Evolutionary conservation across 73 alveolate species (phyloP).

Genomic region (Symbiodinium natans): DNA sequence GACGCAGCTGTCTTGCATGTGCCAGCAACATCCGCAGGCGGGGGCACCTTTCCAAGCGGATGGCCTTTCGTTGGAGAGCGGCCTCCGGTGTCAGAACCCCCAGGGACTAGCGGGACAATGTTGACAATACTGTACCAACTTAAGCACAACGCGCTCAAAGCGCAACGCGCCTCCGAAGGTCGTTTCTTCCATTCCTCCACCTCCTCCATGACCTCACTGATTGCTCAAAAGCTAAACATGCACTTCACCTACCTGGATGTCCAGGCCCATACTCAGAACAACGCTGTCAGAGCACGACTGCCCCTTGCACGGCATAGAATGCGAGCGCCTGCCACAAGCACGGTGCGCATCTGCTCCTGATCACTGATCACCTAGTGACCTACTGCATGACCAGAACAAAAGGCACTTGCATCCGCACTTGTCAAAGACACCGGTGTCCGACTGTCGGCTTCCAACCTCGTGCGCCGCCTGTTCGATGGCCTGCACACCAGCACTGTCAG

Average conservation of each 20-base stretch:
- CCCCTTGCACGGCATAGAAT: not conserved
- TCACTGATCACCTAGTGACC: too few species aligned
- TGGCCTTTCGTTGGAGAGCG: too few species aligned
- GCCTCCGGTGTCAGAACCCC: not conserved
- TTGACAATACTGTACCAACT: not conserved
- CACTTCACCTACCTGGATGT: not conserved
- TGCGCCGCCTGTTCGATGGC: not conserved
- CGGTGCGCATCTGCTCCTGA: not conserved
- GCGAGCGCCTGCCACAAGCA: not conserved
- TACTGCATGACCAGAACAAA: too few species aligned
- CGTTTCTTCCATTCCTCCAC: not conserved
- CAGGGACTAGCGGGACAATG: not conserved
- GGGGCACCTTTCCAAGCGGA: too few species aligned
- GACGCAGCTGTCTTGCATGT: too few species aligned
- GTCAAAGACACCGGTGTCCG: too few species aligned
- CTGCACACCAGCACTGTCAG: not conserved
- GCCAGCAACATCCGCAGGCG: too few species aligned
- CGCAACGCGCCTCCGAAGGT: not conserved
- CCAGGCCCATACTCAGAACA: not conserved
- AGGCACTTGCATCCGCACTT: too few species aligned
- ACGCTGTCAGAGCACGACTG: not conserved
- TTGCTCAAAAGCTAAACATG: not conserved
- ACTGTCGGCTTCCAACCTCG: constrained; percentile 2
- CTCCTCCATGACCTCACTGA: not conserved
- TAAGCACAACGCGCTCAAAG: too few species aligned